Base-by-base conservation (phyloP, 208 protist genomes). In the Leishmania tropica region DNA sequence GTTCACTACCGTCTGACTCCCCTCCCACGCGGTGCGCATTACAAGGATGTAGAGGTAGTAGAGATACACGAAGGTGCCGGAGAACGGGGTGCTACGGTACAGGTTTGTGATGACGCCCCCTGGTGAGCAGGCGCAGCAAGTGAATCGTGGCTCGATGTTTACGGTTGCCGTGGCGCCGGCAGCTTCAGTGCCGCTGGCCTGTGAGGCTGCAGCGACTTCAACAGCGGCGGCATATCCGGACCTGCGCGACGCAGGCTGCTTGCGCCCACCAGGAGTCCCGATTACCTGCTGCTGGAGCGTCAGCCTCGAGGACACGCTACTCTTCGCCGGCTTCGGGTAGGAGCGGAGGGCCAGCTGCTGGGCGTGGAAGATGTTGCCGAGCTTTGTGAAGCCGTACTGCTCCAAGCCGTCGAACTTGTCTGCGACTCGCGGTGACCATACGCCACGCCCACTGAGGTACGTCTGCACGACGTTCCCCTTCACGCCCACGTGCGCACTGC, bases 321-420 rank as follows among this genome's bases (percentile, higher is more conserved):
- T 51, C 51, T 83, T 80, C 19, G 77, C 62, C 10, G 67, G 78
- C 75, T 82, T 67, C 37, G 83, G 84, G 81, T 93, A 97, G 3
- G 92, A 90, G 47, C 92, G 85, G n/a, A 88, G 47, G 31, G 94
- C 94, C 51, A 96, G 87, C 64, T 96, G 88, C 85, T 96, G 92
- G 17, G 92, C 90, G 84, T 95, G 91, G 53, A 94, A 95, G 60
- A 96, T 95, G 75, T 91, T 94, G n/a, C 91, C 91, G 13, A 96
- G 91, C 85, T 97, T 95, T 67, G 94, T 95, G 78, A 97, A 92
- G 35, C 91, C 94, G 81, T 96, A 96, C 90, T 96, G 94, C 87
- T 97, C 92, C 13, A 95, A 77, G 10, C 87, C 92, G 70, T 97
- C 90, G 83, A 94, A 96, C 83, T 88, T 83, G 77, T 91, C 76